Conservation (phyloP, 768 basidiomycete species). For the Leccinellum rugosiceps region DNA sequence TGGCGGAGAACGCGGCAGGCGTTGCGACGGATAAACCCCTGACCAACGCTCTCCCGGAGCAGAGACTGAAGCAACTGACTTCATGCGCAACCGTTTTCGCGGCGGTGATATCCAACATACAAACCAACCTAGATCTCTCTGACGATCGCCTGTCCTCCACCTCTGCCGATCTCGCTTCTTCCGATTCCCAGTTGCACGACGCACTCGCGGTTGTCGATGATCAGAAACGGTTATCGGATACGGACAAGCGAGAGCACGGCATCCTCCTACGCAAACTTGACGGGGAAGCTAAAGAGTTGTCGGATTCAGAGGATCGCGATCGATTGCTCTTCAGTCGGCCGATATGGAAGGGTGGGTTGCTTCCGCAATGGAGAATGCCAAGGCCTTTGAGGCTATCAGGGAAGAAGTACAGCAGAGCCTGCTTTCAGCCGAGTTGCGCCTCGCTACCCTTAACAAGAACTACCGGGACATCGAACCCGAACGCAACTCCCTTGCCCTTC, state of each 20-base stretch:
- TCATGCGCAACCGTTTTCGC: slow-evolving; percentile 35
- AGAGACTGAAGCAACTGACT: slow-evolving; percentile 29
- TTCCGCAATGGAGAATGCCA: slow-evolving; percentile 32
- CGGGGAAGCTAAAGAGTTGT: slow-evolving; percentile 32
- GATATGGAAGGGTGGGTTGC: slow-evolving; percentile 34
- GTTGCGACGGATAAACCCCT: background rate
- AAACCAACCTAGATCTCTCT: slow-evolving; percentile 26
- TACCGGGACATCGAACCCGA: slow-evolving; percentile 61
- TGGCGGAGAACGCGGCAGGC: slow-evolving; percentile 21
- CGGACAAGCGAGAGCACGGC: slow-evolving; percentile 22
- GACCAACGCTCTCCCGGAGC: slow-evolving; percentile 6
- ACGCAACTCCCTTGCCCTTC: slow-evolving; percentile 62
- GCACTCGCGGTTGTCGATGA: slow-evolving; percentile 17
- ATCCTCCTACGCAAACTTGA: slow-evolving; percentile 33
- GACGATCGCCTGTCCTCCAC: slow-evolving; percentile 10
- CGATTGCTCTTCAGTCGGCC: slow-evolving; percentile 30
- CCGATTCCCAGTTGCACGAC: slow-evolving; percentile 15
- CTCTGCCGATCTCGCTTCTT: slow-evolving; percentile 13
- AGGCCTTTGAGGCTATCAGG: slow-evolving; percentile 32
- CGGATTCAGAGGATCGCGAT: slow-evolving; percentile 28
- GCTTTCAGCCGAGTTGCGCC: slow-evolving; percentile 35
- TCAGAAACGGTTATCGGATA: slow-evolving; percentile 13
- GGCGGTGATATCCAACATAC: slow-evolving; percentile 40
- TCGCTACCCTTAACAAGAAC: slow-evolving; percentile 43
- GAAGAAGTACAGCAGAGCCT: slow-evolving; percentile 33